phyloP scores from a whole-genome alignment of 768 basidiomycete species.

The Tricholoma sp. region DNA sequence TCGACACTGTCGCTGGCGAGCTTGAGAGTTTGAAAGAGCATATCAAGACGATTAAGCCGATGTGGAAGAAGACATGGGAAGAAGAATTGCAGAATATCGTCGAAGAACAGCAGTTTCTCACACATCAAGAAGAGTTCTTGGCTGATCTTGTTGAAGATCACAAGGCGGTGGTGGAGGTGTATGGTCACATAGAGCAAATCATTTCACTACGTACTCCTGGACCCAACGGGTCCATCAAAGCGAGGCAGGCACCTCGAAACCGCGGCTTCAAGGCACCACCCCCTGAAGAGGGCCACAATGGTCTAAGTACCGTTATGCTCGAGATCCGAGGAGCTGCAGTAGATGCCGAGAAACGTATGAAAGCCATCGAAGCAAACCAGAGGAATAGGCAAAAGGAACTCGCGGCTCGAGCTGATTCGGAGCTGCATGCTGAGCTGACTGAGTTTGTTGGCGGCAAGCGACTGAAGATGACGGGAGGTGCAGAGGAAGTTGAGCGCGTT shows the following conservation, averaged over 20 bases:
- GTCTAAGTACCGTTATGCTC: conserved; percentile 76
- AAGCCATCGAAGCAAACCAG: conserved; percentile 90
- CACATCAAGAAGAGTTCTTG: conserved; percentile 89
- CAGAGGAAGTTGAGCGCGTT: conserved; percentile 86
- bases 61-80: conserved; percentile 99
- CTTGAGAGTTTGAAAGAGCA: conserved; percentile 77
- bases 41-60: conserved; percentile 85
- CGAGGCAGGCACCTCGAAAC: conserved; percentile 22
- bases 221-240: conserved; percentile 25
- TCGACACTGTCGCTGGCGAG: conserved; percentile 60
- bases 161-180: conserved; percentile 83
- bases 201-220: conserved; percentile 59
- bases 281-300: conserved; percentile 62
- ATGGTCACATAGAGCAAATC: conserved; percentile 88
- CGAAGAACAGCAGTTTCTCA: conserved; percentile 93
- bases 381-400: conserved; percentile 74
- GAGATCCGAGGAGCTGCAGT: conserved; percentile 82
- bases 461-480: conserved; percentile 93
- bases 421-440: conserved; percentile 76
- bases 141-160: conserved; percentile 87
- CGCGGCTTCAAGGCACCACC: conserved; percentile 57
- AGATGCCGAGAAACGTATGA: conserved; percentile 80
- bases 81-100: conserved; percentile 94
- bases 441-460: conserved; percentile 88
- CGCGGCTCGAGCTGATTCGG: conserved; percentile 63